A percentile compares a stretch with the other conserved stretches of the same genome.
These are phyloP conservation scores for Panus rudis DNA, from an alignment of 768 basidiomycete species.

Conservation along the genomic window DNA sequence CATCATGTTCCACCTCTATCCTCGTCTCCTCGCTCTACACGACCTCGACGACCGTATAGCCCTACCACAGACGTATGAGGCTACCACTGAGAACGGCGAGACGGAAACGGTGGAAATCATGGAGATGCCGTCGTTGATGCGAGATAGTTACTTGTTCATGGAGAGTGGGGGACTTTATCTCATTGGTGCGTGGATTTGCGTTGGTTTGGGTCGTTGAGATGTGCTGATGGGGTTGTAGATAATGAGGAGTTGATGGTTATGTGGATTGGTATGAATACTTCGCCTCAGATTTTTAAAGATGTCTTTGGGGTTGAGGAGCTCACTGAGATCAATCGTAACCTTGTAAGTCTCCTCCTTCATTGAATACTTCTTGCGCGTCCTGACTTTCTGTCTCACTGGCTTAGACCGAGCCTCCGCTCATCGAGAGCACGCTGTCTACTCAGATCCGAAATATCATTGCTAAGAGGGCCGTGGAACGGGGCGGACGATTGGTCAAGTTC, in stretches of 20 bases:
- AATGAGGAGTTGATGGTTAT: constrained; percentile 84
- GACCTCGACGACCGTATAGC: constrained; percentile 69
- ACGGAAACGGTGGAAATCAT: constrained; percentile 47
- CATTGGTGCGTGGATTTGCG: constrained; percentile 50
- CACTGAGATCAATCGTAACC: constrained; percentile 54
- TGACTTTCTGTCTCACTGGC: not conserved
- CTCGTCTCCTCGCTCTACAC: constrained; percentile 81
- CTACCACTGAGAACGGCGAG: no score
- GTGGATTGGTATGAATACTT: constrained; percentile 83
- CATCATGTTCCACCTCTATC: constrained; percentile 79
- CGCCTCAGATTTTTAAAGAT: constrained; percentile 76
- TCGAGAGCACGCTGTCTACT: constrained; percentile 69
- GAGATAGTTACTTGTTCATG: constrained; percentile 83
- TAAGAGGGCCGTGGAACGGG: constrained; percentile 48
- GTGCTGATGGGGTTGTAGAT: constrained; percentile 38
- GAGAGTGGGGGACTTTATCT: constrained; percentile 87
- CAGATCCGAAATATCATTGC: constrained; percentile 86
- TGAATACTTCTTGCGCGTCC: not conserved
- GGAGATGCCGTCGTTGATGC: constrained; percentile 71
- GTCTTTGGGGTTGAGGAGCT: constrained; percentile 82
- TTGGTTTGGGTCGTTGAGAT: not conserved
- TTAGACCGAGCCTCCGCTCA: constrained; percentile 62
- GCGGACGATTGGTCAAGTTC: constrained; percentile 47
- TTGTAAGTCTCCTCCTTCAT: constrained; percentile 51
- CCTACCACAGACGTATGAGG: constrained; percentile 64